A percentile compares a stretch with the other conserved stretches of the same genome.
These are phyloP conservation scores for Boletus rubropictus DNA, from an alignment of 768 basidiomycete genomes.

Conservation along the genomic window DNA sequence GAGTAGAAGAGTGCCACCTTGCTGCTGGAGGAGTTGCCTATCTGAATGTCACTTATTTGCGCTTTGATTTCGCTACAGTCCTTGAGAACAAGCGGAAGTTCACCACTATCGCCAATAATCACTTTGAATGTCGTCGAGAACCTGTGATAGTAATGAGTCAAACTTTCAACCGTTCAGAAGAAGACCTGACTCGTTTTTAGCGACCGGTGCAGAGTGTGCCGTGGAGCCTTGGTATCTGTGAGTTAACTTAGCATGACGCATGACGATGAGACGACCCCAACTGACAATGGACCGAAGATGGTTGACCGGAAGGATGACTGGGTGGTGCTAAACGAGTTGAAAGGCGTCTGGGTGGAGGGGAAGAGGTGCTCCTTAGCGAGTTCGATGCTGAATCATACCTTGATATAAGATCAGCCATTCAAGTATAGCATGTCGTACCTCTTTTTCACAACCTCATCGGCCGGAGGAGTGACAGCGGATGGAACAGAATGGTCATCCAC, in stretches of 20 bases:
- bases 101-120: constrained; percentile 44
- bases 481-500: constrained; percentile 4
- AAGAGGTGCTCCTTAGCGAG: constrained; percentile 44
- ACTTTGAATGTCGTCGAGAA: constrained; percentile 38
- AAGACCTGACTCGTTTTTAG: constrained; percentile 19
- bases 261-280: constrained; percentile 8
- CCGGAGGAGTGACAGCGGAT: not conserved
- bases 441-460: constrained; percentile 23
- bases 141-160: constrained; percentile 13
- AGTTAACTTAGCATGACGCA: constrained; percentile 3
- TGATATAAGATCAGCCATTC: not conserved
- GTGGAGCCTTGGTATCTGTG: constrained; percentile 24
- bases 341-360: constrained; percentile 30
- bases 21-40: constrained; percentile 33
- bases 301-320: constrained; percentile 46
- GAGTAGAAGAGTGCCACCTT: constrained; percentile 61
- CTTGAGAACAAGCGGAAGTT: constrained; percentile 45
- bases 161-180: not conserved
- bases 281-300: constrained; percentile 64
- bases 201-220: not conserved
- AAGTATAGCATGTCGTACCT: constrained; percentile 14
- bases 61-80: constrained; percentile 33
- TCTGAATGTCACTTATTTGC: constrained; percentile 35
- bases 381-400: constrained; percentile 31
- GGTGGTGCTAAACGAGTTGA: constrained; percentile 14